Evolutionary conservation across 257 asterid genomes (phyloP).

Genomic region (Plantago major): DNA sequence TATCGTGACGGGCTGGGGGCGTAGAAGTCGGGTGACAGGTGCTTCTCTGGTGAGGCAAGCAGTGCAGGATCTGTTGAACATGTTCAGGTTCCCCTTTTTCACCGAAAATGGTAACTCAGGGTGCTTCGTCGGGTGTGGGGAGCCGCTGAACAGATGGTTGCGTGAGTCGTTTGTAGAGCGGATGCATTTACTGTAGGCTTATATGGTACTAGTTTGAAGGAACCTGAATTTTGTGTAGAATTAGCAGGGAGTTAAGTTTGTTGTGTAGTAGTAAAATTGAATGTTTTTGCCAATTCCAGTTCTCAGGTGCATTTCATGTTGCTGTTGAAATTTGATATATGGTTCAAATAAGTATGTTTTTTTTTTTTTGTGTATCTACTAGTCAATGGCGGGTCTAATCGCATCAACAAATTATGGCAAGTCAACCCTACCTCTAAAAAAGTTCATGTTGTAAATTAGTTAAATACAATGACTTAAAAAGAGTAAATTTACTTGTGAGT

Average conservation of each 20-base stretch:
- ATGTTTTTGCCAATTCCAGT: not conserved
- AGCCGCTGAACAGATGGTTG: constrained; percentile 78
- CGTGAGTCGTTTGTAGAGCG: constrained; percentile 76
- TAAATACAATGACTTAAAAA: no score
- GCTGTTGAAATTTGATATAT: not conserved
- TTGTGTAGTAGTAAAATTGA: constrained; percentile 1
- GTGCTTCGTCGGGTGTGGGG: constrained; percentile 91
- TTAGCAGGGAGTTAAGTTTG: not conserved
- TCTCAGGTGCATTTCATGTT: not conserved
- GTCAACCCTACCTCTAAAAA: no score
- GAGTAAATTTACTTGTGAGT: no score
- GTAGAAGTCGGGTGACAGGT: constrained; percentile 87
- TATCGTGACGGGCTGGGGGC: constrained; percentile 95
- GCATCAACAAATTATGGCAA: no score
- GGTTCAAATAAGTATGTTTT: no score
- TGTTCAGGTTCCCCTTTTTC: constrained; percentile 66
- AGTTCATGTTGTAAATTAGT: no score
- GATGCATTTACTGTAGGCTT: constrained; percentile 80
- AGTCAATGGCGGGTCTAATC: no score
- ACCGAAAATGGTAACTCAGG: constrained; percentile 76
- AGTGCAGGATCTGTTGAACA: constrained; percentile 60
- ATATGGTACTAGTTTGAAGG: not conserved
- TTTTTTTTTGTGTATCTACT: no score
- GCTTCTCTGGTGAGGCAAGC: constrained; percentile 79
- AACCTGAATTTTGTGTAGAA: not conserved